Base-by-base conservation (phyloP, 2,329 filamentous ascomycete genomes). In the Tothia fuscella region DNA sequence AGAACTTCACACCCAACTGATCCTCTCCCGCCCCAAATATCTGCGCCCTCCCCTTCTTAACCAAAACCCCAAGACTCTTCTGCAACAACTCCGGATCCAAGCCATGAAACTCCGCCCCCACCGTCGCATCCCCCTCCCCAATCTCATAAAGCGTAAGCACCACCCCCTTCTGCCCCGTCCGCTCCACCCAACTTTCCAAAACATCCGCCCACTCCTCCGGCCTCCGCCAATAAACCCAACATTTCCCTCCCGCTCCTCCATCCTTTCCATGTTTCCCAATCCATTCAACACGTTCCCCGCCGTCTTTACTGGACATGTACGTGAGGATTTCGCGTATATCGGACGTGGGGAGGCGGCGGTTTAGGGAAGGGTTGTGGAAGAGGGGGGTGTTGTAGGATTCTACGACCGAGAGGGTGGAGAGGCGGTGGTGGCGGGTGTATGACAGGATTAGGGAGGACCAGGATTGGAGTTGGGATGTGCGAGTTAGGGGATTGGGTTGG, bases 1-100 rank as follows among this genome's bases (percentile, higher is more conserved):
- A 96, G 66, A 98, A 96, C 66, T 98, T 98, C 49, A 96, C 86
- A 53, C 91, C 91, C 54, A 83, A 77, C 46, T 84, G 82, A 57
- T 89, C 86, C 54, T 91, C 87, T 53, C 89, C 87, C 41, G 77
- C 75, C 25, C 89, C 89, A 64, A 98, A 96, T 20, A 96, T 78
- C 61, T 96, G 89, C 12, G 88, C 89, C 64, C 83, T 93, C 51
- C 87, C 87, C 48, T 81, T 75, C 70, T 93, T 94, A 26, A 93
- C 88, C 37, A 95, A 70, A 38, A 91, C 70, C 46, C 76, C 74
- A 37, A 98, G 69, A 28, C 84, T 81, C 59, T 81, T 87, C 50
- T 82, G 74, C 54, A 98, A 70, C 47, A 94, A 61, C 19, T 87
- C 84, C 34, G 72, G 68, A 56, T 96, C 88, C 68, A 98, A 82